Evolutionary conservation across 352 stramenopile genomes (phyloP).

Genomic region (Pseudoperonospora humuli): DNA sequence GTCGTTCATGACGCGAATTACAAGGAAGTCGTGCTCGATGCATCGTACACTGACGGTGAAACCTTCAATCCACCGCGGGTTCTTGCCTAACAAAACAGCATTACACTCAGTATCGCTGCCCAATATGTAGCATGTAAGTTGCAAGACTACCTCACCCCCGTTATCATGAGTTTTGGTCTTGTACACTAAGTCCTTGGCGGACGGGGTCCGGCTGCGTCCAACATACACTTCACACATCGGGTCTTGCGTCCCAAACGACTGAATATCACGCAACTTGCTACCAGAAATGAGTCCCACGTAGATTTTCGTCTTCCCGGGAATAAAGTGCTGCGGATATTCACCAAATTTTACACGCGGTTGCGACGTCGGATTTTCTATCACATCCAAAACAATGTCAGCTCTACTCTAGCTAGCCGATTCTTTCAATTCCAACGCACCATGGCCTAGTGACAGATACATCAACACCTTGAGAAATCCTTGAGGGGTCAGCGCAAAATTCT

Average conservation of each 20-base stretch:
- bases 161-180: slow-evolving; percentile 70
- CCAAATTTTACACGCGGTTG: slow-evolving; percentile 56
- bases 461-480: slow-evolving; percentile 62
- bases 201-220: slow-evolving; percentile 35
- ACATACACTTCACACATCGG: slow-evolving; percentile 67
- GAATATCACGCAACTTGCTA: slow-evolving; percentile 67
- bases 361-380: slow-evolving; percentile 60
- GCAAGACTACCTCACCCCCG: slow-evolving; percentile 40
- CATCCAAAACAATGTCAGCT: slow-evolving; percentile 1
- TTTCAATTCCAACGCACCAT: slow-evolving; percentile 36
- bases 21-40: slow-evolving; percentile 76
- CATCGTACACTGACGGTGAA: slow-evolving; percentile 50
- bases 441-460: slow-evolving; percentile 61
- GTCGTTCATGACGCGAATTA: slow-evolving; percentile 75
- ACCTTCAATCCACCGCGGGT: slow-evolving; percentile 67
- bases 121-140: not conserved
- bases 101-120: not conserved
- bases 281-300: slow-evolving; percentile 57
- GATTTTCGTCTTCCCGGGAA: slow-evolving; percentile 63
- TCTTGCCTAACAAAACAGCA: slow-evolving; percentile 38
- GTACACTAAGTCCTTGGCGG: slow-evolving; percentile 51
- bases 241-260: slow-evolving; percentile 72
- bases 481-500: slow-evolving; percentile 65
- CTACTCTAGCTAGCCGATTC: no score
- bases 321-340: slow-evolving; percentile 70